These are phyloP conservation scores for Syzygium grande DNA, from an alignment of 345 rosid species.

Conservation along the genomic window DNA sequence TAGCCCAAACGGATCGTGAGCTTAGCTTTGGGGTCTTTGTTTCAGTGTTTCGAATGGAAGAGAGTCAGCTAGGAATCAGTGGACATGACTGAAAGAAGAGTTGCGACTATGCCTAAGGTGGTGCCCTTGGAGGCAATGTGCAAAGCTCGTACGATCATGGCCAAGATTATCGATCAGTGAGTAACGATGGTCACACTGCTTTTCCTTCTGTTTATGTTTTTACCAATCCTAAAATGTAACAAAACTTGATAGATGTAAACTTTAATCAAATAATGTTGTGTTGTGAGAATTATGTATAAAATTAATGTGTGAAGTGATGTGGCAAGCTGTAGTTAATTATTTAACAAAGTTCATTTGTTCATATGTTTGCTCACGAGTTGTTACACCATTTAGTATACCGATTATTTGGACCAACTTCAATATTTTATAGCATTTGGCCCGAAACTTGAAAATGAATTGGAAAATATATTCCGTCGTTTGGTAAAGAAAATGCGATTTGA, in stretches of 20 bases:
- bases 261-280: too few species aligned
- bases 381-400: not conserved
- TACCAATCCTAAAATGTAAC: not conserved
- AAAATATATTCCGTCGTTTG: too few species aligned
- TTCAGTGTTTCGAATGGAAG: not conserved
- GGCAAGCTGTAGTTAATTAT: not conserved
- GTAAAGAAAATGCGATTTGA: too few species aligned
- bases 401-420: not conserved
- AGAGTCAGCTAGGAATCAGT: slow-evolving; percentile 9
- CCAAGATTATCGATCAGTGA: not conserved
- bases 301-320: not conserved
- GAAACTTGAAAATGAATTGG: too few species aligned
- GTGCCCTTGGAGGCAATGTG: slow-evolving; percentile 28
- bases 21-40: not conserved
- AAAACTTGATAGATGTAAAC: not conserved
- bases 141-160: not conserved
- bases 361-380: not conserved
- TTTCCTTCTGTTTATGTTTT: too few species aligned
- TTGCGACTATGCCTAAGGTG: slow-evolving; percentile 30
- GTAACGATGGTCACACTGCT: too few species aligned
- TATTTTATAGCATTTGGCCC: too few species aligned
- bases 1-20: not conserved
- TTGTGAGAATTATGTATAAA: not conserved
- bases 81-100: slow-evolving; percentile 28
- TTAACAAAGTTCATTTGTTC: not conserved